Percentiles rank a stretch among this genome's conserved stretches.
Evolutionary conservation across 176 grass and related monocot genomes (phyloP).

Genomic region (bread wheat (Triticum aestivum)): DNA sequence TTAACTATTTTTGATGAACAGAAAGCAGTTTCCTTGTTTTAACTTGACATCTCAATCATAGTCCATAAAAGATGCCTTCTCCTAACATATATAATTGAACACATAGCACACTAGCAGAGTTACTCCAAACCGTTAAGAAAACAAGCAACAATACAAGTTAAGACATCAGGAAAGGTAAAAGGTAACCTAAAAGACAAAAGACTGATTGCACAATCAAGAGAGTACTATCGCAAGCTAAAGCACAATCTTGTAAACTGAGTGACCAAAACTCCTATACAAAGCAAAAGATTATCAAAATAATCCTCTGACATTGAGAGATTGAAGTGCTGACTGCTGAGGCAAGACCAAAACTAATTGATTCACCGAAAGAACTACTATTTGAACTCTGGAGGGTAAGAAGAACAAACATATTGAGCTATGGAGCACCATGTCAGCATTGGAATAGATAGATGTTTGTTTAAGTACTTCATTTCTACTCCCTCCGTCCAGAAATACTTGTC

Average conservation of each 20-base stretch:
- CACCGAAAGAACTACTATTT: background rate
- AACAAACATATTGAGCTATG: background rate
- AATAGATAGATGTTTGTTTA: conserved; percentile 1
- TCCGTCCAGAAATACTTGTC: too few species aligned
- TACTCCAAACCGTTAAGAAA: background rate
- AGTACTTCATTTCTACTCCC: background rate
- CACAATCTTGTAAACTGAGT: background rate
- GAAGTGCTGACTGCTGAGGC: too few species aligned
- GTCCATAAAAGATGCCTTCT: background rate
- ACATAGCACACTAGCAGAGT: background rate
- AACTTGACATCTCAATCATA: too few species aligned
- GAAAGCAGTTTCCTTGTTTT: too few species aligned
- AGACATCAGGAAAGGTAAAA: background rate
- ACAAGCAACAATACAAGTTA: background rate
- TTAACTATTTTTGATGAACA: background rate
- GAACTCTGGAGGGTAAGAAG: background rate
- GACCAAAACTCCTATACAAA: background rate
- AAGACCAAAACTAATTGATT: background rate
- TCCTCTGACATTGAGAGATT: too few species aligned
- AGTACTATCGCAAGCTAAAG: background rate
- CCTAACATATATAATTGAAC: background rate
- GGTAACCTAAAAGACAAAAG: too few species aligned
- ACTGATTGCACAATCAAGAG: background rate
- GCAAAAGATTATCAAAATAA: background rate
- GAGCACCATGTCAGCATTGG: background rate